phyloP scores from a whole-genome alignment of 495 filamentous ascomycete genomes.

The Xylaria cubensis region DNA sequence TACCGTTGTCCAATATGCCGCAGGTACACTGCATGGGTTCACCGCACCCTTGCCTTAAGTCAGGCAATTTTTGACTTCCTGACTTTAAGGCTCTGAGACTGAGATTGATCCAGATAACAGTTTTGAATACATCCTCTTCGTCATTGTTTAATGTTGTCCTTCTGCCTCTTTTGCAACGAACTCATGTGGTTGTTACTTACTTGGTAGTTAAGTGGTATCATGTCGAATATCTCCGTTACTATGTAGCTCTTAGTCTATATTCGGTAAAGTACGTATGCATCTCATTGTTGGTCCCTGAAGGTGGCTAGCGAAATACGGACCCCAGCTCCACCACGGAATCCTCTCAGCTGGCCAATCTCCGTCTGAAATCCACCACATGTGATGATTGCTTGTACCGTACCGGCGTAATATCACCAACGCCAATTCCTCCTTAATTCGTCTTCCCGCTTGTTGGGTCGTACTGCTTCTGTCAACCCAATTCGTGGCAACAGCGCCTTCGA shows the following conservation, averaged over 20 bases:
- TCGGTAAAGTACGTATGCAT: background rate
- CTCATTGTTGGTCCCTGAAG: constrained; percentile 10
- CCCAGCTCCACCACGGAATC: constrained; percentile 17
- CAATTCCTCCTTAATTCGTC: background rate
- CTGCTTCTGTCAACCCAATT: background rate
- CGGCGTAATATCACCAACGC: background rate
- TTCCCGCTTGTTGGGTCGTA: constrained; percentile 6
- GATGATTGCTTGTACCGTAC: constrained; percentile 10
- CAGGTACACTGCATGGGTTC: background rate
- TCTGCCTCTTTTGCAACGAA: background rate
- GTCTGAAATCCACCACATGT: constrained; percentile 26
- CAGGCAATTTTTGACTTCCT: constrained; percentile 1
- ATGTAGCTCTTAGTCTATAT: background rate
- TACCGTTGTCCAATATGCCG: background rate
- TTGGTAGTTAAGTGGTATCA: background rate
- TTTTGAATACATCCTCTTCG: background rate
- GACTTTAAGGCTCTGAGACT: background rate
- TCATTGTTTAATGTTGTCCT: background rate
- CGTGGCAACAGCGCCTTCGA: background rate
- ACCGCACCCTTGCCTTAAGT: background rate
- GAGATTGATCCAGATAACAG: background rate
- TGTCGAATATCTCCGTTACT: background rate
- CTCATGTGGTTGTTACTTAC: background rate
- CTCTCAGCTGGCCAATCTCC: constrained; percentile 27
- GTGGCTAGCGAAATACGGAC: background rate